Percentiles rank a stretch among this genome's conserved stretches.
Conservation (phyloP, 805 yeast species). For the Gaillardinia entomophila region DNA sequence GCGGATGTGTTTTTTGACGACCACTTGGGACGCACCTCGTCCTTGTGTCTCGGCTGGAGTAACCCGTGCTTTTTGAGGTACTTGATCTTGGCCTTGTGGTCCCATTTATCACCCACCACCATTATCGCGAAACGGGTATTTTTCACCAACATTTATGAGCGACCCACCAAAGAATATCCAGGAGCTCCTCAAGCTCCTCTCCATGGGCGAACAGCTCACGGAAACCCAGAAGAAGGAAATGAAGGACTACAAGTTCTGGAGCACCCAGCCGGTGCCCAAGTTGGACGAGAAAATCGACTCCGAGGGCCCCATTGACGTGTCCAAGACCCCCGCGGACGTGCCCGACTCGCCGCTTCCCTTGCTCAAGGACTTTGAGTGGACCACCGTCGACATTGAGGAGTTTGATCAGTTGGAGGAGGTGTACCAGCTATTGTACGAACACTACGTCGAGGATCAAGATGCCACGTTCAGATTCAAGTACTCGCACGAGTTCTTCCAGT, state of each 20-base stretch:
- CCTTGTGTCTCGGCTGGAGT: slow-evolving; percentile 7
- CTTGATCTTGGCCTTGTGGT: slow-evolving; percentile 33
- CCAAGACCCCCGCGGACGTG: slow-evolving; percentile 66
- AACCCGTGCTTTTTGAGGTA: slow-evolving; percentile 39
- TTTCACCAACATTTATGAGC: not conserved
- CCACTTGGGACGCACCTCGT: slow-evolving; percentile 26
- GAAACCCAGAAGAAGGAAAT: slow-evolving; percentile 59
- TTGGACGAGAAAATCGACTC: slow-evolving; percentile 60
- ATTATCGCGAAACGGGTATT: slow-evolving; percentile 8
- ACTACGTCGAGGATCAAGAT: slow-evolving; percentile 93
- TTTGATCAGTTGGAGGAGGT: slow-evolving; percentile 65
- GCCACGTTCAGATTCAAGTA: slow-evolving; percentile 90
- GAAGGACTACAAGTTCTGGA: slow-evolving; percentile 95
- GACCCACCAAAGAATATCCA: slow-evolving; percentile 39
- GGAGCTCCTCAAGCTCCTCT: slow-evolving; percentile 51
- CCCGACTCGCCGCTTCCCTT: slow-evolving; percentile 67
- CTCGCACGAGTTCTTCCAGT: slow-evolving; percentile 71
- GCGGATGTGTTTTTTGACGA: slow-evolving; percentile 19
- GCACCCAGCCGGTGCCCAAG: slow-evolving; percentile 88
- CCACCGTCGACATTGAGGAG: slow-evolving; percentile 57
- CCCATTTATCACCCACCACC: slow-evolving; percentile 43
- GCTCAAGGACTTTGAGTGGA: slow-evolving; percentile 84
- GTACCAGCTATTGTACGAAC: slow-evolving; percentile 72
- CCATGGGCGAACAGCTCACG: slow-evolving; percentile 50
- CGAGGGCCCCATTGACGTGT: slow-evolving; percentile 78